Evolutionary conservation across 805 yeast species (phyloP), one percentile per base, ranked within the genome.

Genomic region (Candida lessepsii): DNA sequence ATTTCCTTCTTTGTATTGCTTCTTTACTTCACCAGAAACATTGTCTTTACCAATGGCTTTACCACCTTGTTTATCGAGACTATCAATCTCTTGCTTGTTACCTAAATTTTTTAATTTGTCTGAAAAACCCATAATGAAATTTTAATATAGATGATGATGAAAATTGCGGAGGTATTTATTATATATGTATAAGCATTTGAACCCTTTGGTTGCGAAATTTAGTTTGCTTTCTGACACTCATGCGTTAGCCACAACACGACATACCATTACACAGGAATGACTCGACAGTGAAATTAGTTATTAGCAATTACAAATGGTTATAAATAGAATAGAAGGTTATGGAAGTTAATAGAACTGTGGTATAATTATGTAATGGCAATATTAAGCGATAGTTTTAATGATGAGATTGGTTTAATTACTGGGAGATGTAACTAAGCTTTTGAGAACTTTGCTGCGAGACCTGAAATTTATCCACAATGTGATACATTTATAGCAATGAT

Each of bases 31-130:
- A 11, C 55, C 56, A 18, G 61, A 47, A 8, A 54, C 47, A 8
- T 44, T 34, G n/a, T 50, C 53, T n/a, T 56, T 56, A 40, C 54
- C 51, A n/a, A 61, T 63, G 13, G 54, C 49, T 40, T 56, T 53
- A 13, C 64, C 66, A 28, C 56, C 64, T 43, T 53, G 57, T 43
- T 58, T 53, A 47, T 63, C 64, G 23, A 45, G 32, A 20, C 60
- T 57, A 20, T 49, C 51, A 38, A 47, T 24, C 9, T 62, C 61
- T 48, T 59, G 54, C 39, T 60, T 57, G 19, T 42, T 45, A 28
- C 60, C 49, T 46, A 61, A 63, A 19, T 52, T 47, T 45, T 51
- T 53, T 39, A 66, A 46, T 49, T 64, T 66, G 46, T 66, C 71
- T 16, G 65, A 50, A 37, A 66, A 53, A 39, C 72, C 71, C 72